Percentiles rank a stretch among this genome's conserved stretches.
phyloP scores from a whole-genome alignment of 2,329 filamentous ascomycete species.

The Celoporthe dispersa region DNA sequence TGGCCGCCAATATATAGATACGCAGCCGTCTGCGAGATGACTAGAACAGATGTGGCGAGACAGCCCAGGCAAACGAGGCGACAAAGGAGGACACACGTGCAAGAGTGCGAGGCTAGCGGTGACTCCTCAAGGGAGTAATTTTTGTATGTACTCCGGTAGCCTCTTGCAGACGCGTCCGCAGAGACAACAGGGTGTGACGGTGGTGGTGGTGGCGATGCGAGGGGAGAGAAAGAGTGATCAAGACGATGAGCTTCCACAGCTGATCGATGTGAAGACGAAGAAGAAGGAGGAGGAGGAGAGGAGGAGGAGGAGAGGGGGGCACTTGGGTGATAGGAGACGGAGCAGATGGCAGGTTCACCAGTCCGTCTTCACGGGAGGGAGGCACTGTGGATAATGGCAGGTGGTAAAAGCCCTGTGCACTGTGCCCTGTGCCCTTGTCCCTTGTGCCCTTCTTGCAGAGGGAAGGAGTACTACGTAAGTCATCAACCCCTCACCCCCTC shows the following conservation, averaged over 20 bases:
- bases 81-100: neutral
- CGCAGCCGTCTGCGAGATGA: conserved; percentile 7
- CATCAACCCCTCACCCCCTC: neutral
- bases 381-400: neutral
- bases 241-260: neutral
- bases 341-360: conserved; percentile 4
- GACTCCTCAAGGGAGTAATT: neutral
- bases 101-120: neutral
- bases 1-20: conserved; percentile 17
- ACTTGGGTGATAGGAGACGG: neutral
- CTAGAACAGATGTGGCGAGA: neutral
- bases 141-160: neutral
- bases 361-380: neutral
- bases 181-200: neutral
- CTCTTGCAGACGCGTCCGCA: neutral
- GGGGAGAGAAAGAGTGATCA: neutral
- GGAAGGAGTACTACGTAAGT: neutral
- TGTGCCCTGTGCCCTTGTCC: neutral
- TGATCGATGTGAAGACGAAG: neutral
- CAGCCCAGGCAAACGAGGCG: neutral
- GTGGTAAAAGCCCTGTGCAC: neutral
- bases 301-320: neutral
- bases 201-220: neutral
- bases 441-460: neutral
- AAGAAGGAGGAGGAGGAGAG: neutral